Evolutionary conservation across 768 basidiomycete species (phyloP).

Genomic region (Fistulinella prunicolor): DNA sequence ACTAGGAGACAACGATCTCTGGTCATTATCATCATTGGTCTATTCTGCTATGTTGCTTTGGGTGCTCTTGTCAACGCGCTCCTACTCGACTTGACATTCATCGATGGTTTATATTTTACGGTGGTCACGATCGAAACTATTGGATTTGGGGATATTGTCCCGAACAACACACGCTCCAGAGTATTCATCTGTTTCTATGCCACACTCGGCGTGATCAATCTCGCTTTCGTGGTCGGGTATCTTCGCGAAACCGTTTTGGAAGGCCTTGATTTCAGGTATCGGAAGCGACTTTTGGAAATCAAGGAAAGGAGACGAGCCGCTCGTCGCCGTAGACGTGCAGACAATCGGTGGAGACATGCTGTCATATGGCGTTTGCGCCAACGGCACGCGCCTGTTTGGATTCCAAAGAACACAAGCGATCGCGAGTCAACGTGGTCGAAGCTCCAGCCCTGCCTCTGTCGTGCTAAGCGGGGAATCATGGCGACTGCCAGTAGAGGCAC

Average conservation of each 20-base stretch:
- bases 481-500: constrained; percentile 2
- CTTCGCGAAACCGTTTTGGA: constrained; percentile 73
- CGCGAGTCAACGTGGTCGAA: constrained; percentile 8
- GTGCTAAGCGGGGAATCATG: constrained; percentile 7
- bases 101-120: constrained; percentile 77
- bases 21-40: constrained; percentile 72
- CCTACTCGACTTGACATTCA: constrained; percentile 52
- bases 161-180: constrained; percentile 48
- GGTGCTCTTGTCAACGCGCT: constrained; percentile 61
- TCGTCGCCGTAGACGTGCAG: constrained; percentile 43
- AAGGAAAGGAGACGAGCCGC: constrained; percentile 44
- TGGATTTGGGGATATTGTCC: constrained; percentile 75
- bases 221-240: constrained; percentile 61
- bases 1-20: constrained; percentile 77
- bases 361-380: constrained; percentile 62
- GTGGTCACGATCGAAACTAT: constrained; percentile 71
- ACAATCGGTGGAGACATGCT: constrained; percentile 55
- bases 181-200: constrained; percentile 59
- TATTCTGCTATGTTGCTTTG: constrained; percentile 70
- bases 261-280: constrained; percentile 63
- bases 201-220: constrained; percentile 57
- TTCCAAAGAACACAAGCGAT: constrained; percentile 34
- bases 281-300: constrained; percentile 48
- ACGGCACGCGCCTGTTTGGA: constrained; percentile 50
- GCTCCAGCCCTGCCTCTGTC: constrained; percentile 9